phyloP scores from a whole-genome alignment of 176 grass and related monocot species.

The Puccinellia tenuiflora region DNA sequence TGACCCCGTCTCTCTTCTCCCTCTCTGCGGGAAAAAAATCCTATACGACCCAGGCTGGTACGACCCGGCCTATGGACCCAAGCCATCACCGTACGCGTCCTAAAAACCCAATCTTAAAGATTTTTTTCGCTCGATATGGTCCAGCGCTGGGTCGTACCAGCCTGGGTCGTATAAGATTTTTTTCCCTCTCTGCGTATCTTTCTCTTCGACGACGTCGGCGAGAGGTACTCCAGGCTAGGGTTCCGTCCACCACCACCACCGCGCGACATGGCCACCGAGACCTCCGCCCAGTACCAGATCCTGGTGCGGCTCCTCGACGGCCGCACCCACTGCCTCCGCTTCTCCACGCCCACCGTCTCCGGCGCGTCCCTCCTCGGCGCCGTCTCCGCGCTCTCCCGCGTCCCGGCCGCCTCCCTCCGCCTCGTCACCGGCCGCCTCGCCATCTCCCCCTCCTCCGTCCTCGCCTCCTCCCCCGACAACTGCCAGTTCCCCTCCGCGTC shows the following conservation, averaged over 20 bases:
- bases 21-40: no score
- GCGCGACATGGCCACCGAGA: slow-evolving; percentile 32
- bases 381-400: slow-evolving; percentile 24
- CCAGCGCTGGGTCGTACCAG: no score
- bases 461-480: slow-evolving; percentile 30
- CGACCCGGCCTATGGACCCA: no score
- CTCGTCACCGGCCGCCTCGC: slow-evolving; percentile 49
- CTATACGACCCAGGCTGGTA: no score
- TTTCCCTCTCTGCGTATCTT: not conserved
- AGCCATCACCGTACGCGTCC: no score
- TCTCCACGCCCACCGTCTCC: slow-evolving; percentile 52
- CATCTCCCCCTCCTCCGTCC: slow-evolving; percentile 32
- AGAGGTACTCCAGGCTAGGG: slow-evolving; percentile 36
- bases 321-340: slow-evolving; percentile 53
- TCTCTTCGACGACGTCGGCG: not conserved
- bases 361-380: slow-evolving; percentile 42
- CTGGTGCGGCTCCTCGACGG: slow-evolving; percentile 76
- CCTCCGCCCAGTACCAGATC: slow-evolving; percentile 54
- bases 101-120: no score
- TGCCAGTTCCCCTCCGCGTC: slow-evolving; percentile 46
- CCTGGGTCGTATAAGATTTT: no score
- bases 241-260: slow-evolving; percentile 12
- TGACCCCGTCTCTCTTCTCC: no score
- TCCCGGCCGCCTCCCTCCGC: slow-evolving; percentile 43
- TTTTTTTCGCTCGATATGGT: no score